Evolutionary conservation across 2,329 filamentous ascomycete genomes (phyloP), one percentile per base, ranked within the genome.

Genomic region (Dactylellina cionopaga): DNA sequence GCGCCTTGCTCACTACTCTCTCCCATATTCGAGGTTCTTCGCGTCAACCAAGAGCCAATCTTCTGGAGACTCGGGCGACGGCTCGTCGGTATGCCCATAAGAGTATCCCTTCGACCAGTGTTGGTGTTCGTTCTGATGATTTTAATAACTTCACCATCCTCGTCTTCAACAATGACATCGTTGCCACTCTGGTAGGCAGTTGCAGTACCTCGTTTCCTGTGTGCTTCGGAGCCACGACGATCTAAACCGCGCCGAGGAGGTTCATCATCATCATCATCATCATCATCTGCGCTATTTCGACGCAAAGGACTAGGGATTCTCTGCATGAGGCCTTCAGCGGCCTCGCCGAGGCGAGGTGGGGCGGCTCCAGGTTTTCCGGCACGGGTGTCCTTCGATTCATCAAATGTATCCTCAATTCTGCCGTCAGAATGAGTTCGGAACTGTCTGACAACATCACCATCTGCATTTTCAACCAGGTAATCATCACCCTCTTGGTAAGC

Each of bases 111-210:
- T 19, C 69, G 62, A 17, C 37, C 69, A 19, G 55, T 54, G 31
- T 63, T 58, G n/a, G 69, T 85, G 7, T 66, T 49, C 13, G 69
- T 63, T 29, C 69, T 46, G 27, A 74, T 74, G 31, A 74, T 56
- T 82, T 93, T 93, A 79, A 96, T 86, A 29, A 96, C 92, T 79
- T 96, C 92, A 43, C 91, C 91, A 76, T 93, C 89, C 79, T 91
- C 90, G 74, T 96, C 91, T 81, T 96, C 91, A 13, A 96, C 90
- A 78, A 96, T 94, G 75, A 96, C 92, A 82, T 91, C 93, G 78
- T 92, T 93, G 74, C 92, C 92, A 77, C 92, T 94, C 75, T 93
- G 91, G 78, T 93, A 96, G 3, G 91, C 91, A 49, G 89, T 84
- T n/a, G 92, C 92, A 10, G 91, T 74, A 37, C 90, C 62, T 83